A percentile compares a stretch with the other conserved stretches of the same genome.
phyloP scores from a whole-genome alignment of 495 filamentous ascomycete species.

The Penicillium cataractarum region DNA sequence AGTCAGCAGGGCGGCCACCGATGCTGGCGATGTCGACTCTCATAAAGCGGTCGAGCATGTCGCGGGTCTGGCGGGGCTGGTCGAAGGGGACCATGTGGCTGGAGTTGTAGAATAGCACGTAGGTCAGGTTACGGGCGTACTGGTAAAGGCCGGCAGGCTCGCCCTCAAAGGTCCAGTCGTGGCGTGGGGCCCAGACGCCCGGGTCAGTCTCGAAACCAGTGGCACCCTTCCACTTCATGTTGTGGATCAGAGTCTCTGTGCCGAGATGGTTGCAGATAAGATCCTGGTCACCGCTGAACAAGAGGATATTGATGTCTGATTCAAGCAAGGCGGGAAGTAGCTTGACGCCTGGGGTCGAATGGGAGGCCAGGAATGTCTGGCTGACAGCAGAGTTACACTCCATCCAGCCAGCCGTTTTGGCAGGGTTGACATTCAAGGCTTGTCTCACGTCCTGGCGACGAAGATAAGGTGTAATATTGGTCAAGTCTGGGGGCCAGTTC shows the following conservation, averaged over 20 bases:
- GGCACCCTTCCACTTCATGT: constrained; percentile 88
- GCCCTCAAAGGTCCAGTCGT: constrained; percentile 93
- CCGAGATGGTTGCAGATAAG: constrained; percentile 97
- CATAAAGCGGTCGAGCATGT: constrained; percentile 98
- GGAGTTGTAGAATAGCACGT: constrained; percentile 92
- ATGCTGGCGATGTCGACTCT: constrained; percentile 90
- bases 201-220: constrained; percentile 89
- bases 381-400: constrained; percentile 86
- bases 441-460: constrained; percentile 74
- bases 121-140: constrained; percentile 90
- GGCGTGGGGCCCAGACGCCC: constrained; percentile 86
- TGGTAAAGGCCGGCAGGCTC: constrained; percentile 92
- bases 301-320: constrained; percentile 68
- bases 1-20: constrained; percentile 82
- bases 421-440: constrained; percentile 80
- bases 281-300: constrained; percentile 94
- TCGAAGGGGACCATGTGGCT: constrained; percentile 99
- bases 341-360: constrained; percentile 71
- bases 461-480: constrained; percentile 77
- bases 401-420: constrained; percentile 84
- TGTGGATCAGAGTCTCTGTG: constrained; percentile 87
- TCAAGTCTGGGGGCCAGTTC: constrained; percentile 92
- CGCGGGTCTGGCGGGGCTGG: constrained; percentile 79
- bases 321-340: constrained; percentile 78
- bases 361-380: constrained; percentile 62